Percentiles rank a stretch among this genome's conserved stretches.
phyloP scores from a whole-genome alignment of 306 rosid genomes.

The Citrullus mucosospermus region DNA sequence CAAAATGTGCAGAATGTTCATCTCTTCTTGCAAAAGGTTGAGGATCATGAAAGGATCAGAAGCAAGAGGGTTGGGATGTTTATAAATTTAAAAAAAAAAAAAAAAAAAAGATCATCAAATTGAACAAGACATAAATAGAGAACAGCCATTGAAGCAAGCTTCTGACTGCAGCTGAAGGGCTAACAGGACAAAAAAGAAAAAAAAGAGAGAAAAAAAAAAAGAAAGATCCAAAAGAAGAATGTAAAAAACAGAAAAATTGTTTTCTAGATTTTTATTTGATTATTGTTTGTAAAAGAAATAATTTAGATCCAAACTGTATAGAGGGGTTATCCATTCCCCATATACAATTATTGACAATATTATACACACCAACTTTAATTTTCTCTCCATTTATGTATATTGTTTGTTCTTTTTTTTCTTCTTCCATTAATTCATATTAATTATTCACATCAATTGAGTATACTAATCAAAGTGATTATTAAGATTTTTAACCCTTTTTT shows the following conservation, averaged over 20 bases:
- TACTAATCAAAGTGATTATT: too few species aligned
- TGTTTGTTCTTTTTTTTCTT: too few species aligned
- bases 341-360: not conserved
- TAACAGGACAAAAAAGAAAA: not conserved
- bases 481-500: too few species aligned
- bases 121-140: not conserved
- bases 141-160: not conserved
- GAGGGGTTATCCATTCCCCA: not conserved
- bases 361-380: not conserved
- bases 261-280: not conserved
- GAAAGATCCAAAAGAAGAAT: not conserved
- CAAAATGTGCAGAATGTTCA: conserved; percentile 11
- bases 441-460: too few species aligned
- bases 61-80: conserved; percentile 12
- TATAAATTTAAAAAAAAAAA: not conserved
- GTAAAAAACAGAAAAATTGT: not conserved
- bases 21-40: conserved; percentile 8
- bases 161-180: not conserved
- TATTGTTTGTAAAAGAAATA: not conserved
- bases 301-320: not conserved
- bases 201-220: not conserved
- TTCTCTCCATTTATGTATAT: too few species aligned
- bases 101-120: too few species aligned
- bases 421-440: too few species aligned
- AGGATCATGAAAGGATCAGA: conserved; percentile 17